These are phyloP conservation scores for Asterella californica DNA, from an alignment of 225 moss, liverwort and hornwort genomes.

Conservation along the genomic window DNA sequence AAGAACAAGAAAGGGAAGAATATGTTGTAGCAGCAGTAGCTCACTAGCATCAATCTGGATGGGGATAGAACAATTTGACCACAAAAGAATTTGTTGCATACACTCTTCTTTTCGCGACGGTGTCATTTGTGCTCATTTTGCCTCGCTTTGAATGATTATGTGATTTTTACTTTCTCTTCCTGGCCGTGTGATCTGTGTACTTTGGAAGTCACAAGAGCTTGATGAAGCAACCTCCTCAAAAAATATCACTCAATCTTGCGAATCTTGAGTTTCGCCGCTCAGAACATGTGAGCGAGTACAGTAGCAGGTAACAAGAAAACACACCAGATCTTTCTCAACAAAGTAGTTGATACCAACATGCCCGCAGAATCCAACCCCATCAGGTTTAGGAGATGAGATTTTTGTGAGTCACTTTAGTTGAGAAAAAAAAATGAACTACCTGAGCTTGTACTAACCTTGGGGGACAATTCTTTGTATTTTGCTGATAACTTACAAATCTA, in stretches of 20 bases:
- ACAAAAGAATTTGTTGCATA: slow-evolving; percentile 58
- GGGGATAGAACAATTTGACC: slow-evolving; percentile 45
- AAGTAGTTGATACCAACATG: no score
- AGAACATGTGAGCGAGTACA: no score
- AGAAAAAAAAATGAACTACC: no score
- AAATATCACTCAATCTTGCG: slow-evolving; percentile 75
- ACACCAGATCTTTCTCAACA: no score
- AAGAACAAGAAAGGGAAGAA: not conserved
- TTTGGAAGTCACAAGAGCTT: slow-evolving; percentile 95
- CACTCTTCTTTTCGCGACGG: slow-evolving; percentile 72
- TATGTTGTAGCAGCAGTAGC: not conserved
- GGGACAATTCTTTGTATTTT: no score
- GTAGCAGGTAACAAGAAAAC: no score
- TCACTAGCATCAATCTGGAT: not conserved
- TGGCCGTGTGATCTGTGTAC: slow-evolving; percentile 93
- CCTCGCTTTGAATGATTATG: slow-evolving; percentile 85
- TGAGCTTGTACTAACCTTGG: no score
- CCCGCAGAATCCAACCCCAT: no score
- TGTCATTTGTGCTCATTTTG: slow-evolving; percentile 73
- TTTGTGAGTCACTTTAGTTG: no score
- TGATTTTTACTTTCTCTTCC: slow-evolving; percentile 87
- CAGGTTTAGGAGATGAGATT: no score
- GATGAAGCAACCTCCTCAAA: slow-evolving; percentile 77
- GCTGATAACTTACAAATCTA: no score
- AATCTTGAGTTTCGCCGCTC: no score